Conservation (phyloP, 2,329 filamentous ascomycete genomes). For the Ciborinia camelliae region DNA sequence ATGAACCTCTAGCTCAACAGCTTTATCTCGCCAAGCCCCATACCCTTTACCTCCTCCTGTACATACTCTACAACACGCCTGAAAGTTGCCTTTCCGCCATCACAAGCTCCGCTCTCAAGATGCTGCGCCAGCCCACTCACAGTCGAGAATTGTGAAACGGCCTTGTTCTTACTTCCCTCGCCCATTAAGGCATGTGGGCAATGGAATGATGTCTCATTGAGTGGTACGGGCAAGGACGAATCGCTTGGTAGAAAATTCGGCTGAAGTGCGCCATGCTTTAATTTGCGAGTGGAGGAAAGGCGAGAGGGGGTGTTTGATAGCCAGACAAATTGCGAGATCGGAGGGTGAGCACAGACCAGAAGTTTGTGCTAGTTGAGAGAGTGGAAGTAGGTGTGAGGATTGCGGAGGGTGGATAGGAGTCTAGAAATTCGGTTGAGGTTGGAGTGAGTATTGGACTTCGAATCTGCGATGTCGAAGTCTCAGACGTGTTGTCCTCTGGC, state of each 20-base stretch:
- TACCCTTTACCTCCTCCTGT: conserved; percentile 20
- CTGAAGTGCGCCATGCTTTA: conserved; percentile 19
- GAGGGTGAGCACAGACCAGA: conserved; percentile 18
- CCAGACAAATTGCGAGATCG: conserved; percentile 8
- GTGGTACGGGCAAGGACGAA: conserved; percentile 16
- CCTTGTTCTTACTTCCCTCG: conserved; percentile 17
- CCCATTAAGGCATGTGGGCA: conserved; percentile 21
- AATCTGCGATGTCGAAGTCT: conserved; percentile 22
- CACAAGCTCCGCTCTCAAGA: conserved; percentile 24
- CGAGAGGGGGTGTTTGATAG: conserved; percentile 18
- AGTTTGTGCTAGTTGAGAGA: conserved; percentile 18
- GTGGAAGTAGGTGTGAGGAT: conserved; percentile 20
- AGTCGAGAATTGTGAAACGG: conserved; percentile 19
- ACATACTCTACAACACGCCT: conserved; percentile 20
- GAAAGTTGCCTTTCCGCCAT: conserved; percentile 17
- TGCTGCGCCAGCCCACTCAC: conserved; percentile 20
- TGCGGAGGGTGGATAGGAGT: conserved; percentile 21
- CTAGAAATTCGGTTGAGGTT: conserved; percentile 22
- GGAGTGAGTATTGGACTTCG: conserved; percentile 22
- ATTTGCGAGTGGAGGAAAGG: conserved; percentile 16
- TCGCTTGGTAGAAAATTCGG: conserved; percentile 21
- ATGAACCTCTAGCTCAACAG: conserved; percentile 19
- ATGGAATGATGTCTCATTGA: conserved; percentile 21
- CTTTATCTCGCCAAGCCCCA: conserved; percentile 20
- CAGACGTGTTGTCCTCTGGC: conserved; percentile 18